Conservation (phyloP, 2,329 filamentous ascomycete genomes). For the Botrytis elliptica region DNA sequence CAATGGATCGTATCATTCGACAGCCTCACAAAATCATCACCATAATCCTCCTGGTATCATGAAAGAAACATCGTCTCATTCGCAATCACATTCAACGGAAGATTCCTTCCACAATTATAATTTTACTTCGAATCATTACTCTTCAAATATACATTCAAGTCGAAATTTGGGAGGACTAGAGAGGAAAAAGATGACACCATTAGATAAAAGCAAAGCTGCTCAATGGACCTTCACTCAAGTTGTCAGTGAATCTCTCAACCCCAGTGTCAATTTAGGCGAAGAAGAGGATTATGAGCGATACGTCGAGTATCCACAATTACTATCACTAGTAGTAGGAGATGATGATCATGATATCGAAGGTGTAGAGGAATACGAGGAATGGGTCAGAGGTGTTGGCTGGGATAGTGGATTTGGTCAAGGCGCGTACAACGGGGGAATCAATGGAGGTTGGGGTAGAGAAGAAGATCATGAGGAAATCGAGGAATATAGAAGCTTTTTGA, state of each 20-base stretch:
- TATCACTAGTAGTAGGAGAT: slow-evolving; percentile 76
- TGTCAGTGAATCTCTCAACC: slow-evolving; percentile 81
- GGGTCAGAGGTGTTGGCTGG: slow-evolving; percentile 53
- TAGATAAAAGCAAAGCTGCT: slow-evolving; percentile 77
- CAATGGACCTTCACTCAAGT: slow-evolving; percentile 89
- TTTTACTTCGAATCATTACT: not conserved
- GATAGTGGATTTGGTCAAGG: slow-evolving; percentile 57
- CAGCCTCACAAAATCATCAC: not conserved
- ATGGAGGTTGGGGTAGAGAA: slow-evolving; percentile 55
- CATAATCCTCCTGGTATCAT: slow-evolving; percentile 51
- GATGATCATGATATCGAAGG: slow-evolving; percentile 56
- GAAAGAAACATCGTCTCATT: slow-evolving; percentile 44
- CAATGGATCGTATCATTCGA: not conserved
- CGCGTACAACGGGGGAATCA: slow-evolving; percentile 78
- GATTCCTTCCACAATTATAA: slow-evolving; percentile 18
- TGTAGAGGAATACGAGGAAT: slow-evolving; percentile 74
- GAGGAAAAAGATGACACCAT: slow-evolving; percentile 55
- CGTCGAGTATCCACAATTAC: slow-evolving; percentile 81
- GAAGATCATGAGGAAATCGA: slow-evolving; percentile 54
- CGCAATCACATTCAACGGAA: slow-evolving; percentile 17
- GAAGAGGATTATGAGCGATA: slow-evolving; percentile 86
- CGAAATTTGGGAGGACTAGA: slow-evolving; percentile 25
- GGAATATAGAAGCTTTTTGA: slow-evolving; percentile 75
- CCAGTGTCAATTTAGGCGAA: slow-evolving; percentile 73
- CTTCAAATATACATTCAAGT: slow-evolving; percentile 34